phyloP scores from a whole-genome alignment of 345 rosid species.

The Carallia brachiata region DNA sequence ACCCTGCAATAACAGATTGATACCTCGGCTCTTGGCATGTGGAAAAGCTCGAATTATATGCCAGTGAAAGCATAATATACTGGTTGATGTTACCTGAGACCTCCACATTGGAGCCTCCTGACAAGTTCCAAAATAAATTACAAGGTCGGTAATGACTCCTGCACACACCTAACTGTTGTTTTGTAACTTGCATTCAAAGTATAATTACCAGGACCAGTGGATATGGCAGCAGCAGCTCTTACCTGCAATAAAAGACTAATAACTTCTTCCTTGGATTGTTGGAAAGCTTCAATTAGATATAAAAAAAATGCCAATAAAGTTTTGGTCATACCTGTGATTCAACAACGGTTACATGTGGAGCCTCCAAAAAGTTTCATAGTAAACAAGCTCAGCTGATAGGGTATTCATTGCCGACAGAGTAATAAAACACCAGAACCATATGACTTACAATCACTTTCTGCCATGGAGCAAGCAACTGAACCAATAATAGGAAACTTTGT shows the following conservation, averaged over 20 bases:
- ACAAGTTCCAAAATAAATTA: no score
- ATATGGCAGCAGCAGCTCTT: constrained; percentile 59
- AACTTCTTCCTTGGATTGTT: constrained; percentile 10
- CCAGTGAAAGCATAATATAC: no score
- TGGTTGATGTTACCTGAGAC: no score
- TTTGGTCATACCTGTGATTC: constrained; percentile 63
- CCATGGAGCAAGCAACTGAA: not conserved
- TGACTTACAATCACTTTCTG: not conserved
- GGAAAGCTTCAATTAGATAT: not conserved
- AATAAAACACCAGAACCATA: constrained; percentile 38
- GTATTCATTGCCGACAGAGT: constrained; percentile 87
- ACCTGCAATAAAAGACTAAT: constrained; percentile 49
- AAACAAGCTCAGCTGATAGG: constrained; percentile 91
- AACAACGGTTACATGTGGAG: constrained; percentile 86
- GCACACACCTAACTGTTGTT: constrained; percentile 65
- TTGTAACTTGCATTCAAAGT: constrained; percentile 81
- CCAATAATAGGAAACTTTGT: not conserved
- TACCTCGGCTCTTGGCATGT: no score
- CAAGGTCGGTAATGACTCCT: no score
- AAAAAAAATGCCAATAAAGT: constrained; percentile 8
- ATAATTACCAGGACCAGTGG: constrained; percentile 67
- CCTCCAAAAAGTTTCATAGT: constrained; percentile 85
- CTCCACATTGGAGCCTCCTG: no score
- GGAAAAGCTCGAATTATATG: no score
- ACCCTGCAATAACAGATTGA: no score